Evolutionary conservation across 352 stramenopile genomes (phyloP).

Genomic region (Stramenopiles sp.): DNA sequence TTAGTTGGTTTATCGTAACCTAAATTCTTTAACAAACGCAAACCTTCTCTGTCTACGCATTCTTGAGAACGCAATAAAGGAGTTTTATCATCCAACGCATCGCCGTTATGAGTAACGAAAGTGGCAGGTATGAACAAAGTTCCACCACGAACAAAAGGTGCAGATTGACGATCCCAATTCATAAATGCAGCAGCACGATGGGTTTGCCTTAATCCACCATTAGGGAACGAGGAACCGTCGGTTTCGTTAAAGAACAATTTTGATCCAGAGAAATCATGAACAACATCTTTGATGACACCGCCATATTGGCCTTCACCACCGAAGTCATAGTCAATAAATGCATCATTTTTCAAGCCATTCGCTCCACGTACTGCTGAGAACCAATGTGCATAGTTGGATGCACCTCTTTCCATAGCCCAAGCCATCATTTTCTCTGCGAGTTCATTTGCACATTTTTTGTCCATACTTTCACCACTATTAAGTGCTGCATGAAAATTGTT

Average conservation of each 20-base stretch:
- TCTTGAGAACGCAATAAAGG: slow-evolving; percentile 46
- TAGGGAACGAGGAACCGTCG: slow-evolving; percentile 58
- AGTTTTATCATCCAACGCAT: slow-evolving; percentile 60
- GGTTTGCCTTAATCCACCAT: slow-evolving; percentile 51
- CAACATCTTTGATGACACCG: slow-evolving; percentile 42
- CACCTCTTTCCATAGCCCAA: slow-evolving; percentile 45
- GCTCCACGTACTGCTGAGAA: slow-evolving; percentile 54
- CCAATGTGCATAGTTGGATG: slow-evolving; percentile 58
- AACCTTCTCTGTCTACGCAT: slow-evolving; percentile 36
- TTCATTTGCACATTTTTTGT: slow-evolving; percentile 12
- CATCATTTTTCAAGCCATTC: slow-evolving; percentile 51
- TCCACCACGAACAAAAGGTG: slow-evolving; percentile 45
- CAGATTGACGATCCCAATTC: slow-evolving; percentile 38
- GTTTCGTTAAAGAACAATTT: slow-evolving; percentile 23
- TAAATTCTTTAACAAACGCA: slow-evolving; percentile 33
- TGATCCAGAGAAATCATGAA: not conserved
- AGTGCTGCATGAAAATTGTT: not conserved
- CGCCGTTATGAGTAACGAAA: slow-evolving; percentile 53
- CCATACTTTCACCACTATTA: not conserved
- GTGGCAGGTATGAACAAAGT: slow-evolving; percentile 52
- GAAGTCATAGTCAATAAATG: slow-evolving; percentile 44
- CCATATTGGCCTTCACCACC: slow-evolving; percentile 26
- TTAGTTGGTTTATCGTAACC: slow-evolving; percentile 33
- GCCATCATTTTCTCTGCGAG: slow-evolving; percentile 24
- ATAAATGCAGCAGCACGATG: slow-evolving; percentile 49